Evolutionary conservation across 139 green algal species (phyloP), one percentile per base, ranked within the genome.

Genomic region (Volvox africanus): DNA sequence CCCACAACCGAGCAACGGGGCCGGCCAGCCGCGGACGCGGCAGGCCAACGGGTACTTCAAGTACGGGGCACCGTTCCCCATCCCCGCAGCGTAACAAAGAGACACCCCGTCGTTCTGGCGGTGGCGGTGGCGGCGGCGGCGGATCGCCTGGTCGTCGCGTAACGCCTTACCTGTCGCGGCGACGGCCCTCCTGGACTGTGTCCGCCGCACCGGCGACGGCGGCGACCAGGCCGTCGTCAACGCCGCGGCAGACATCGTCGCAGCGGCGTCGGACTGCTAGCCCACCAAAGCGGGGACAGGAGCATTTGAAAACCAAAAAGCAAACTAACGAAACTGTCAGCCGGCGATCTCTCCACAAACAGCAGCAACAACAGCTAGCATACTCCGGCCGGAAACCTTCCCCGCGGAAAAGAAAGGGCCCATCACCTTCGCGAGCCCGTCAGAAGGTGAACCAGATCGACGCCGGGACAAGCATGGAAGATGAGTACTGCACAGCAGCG

Each of bases 311-410:
- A 2, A 55, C 32, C 3, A 81, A 81, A 30, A 81, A 81, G 75
- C 75, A 81, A 35, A 35, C 75, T 55, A 20, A 2, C 32, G 75
- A 55, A 20, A 20, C 21, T 19, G 17, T 68, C 78, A 32, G 21
- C 37, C 80, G 44, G 44, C 44, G 44, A 55, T 9, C 44, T 55
- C 44, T 9, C 44, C 44, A 55, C 44, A 5, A 55, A 55, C 44
- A 88, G 61, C 61, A 37, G 61, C 81, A 36, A 37, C 35, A 80
- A 68, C 85, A 89, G 85, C 85, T 89, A 50, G 61, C 68, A 44
- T 82, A 80, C 28, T 89, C 85, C 0, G 85, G 85, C 17, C 26
- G 85, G 28, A 89, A 19, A 1, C 37, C 85, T 9, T 80, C 85
- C 28, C 85, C 85, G 44, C 2, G 2, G 9, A 73, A 73, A 73